A percentile compares a stretch with the other conserved stretches of the same genome.
phyloP scores from a whole-genome alignment of 2,329 filamentous ascomycete genomes.

The Fusarium neocosmosporiellum region DNA sequence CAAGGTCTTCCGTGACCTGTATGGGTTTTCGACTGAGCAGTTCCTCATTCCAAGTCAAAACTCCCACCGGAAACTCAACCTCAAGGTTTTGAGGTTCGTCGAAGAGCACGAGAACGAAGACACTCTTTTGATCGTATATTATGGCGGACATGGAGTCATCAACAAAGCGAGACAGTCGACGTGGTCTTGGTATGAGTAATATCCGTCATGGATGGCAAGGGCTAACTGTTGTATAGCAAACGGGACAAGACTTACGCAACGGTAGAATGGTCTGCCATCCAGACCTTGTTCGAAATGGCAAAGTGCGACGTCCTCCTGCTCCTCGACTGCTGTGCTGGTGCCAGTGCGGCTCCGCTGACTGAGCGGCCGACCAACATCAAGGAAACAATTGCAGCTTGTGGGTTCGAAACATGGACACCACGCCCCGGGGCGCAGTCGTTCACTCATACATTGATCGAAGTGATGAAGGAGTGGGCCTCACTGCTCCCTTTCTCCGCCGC shows the following conservation, averaged over 20 bases:
- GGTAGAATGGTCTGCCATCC: slow-evolving; percentile 44
- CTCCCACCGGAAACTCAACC: slow-evolving; percentile 40
- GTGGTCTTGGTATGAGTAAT: slow-evolving; percentile 39
- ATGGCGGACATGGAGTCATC: slow-evolving; percentile 40
- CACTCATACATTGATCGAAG: slow-evolving; percentile 41
- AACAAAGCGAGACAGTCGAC: slow-evolving; percentile 43
- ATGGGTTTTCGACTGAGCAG: slow-evolving; percentile 36
- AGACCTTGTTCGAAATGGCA: slow-evolving; percentile 42
- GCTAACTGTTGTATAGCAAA: slow-evolving; percentile 34
- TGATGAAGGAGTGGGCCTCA: slow-evolving; percentile 41
- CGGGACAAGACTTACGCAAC: slow-evolving; percentile 38
- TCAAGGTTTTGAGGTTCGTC: slow-evolving; percentile 38
- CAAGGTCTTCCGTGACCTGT: slow-evolving; percentile 33
- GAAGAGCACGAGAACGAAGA: slow-evolving; percentile 44
- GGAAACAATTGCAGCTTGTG: slow-evolving; percentile 43
- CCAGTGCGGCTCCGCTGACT: slow-evolving; percentile 41
- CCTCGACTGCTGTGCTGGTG: slow-evolving; percentile 42
- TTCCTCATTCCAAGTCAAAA: slow-evolving; percentile 42
- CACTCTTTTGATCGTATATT: slow-evolving; percentile 42
- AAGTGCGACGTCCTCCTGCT: slow-evolving; percentile 42
- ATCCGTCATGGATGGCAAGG: neutral
- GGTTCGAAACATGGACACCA: slow-evolving; percentile 42
- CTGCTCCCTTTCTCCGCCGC: slow-evolving; percentile 42
- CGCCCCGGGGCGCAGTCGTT: slow-evolving; percentile 41
- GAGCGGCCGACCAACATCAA: slow-evolving; percentile 43